Conservation (phyloP, 345 rosid species). For the Gossypioides kirkii region DNA sequence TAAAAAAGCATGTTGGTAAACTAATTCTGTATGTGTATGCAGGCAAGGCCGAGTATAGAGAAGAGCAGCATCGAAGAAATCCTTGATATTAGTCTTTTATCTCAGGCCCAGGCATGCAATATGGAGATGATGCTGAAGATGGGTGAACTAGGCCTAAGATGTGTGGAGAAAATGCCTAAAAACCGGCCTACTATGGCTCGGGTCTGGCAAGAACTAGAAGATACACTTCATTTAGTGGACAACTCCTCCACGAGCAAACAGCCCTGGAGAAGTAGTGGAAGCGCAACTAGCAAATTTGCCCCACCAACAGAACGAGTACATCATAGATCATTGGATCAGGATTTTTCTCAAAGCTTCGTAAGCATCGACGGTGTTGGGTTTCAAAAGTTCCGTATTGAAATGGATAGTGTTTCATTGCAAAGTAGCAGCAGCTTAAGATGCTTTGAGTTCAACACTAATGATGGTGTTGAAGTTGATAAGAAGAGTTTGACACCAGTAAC, state of each 20-base stretch:
- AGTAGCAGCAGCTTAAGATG: slow-evolving; percentile 36
- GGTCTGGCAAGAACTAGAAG: slow-evolving; percentile 50
- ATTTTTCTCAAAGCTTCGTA: slow-evolving; percentile 39
- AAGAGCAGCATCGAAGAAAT: slow-evolving; percentile 48
- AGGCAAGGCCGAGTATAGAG: slow-evolving; percentile 53
- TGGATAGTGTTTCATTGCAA: slow-evolving; percentile 40
- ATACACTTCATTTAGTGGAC: slow-evolving; percentile 24
- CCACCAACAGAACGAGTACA: not conserved
- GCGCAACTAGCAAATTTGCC: not conserved
- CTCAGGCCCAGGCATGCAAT: slow-evolving; percentile 46
- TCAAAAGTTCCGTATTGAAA: slow-evolving; percentile 45
- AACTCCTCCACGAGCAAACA: slow-evolving; percentile 5
- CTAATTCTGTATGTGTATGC: not conserved
- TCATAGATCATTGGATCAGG: slow-evolving; percentile 16
- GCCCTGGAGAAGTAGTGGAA: slow-evolving; percentile 9
- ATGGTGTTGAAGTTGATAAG: slow-evolving; percentile 30
- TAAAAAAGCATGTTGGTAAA: not conserved
- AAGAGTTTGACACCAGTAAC: slow-evolving; percentile 13
- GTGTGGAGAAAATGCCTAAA: slow-evolving; percentile 39
- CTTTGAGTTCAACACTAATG: slow-evolving; percentile 31
- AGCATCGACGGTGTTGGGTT: slow-evolving; percentile 47
- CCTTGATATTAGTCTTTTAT: slow-evolving; percentile 40
- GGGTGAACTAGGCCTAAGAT: slow-evolving; percentile 51
- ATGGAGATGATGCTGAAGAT: slow-evolving; percentile 52
- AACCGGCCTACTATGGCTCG: slow-evolving; percentile 49